phyloP scores from a whole-genome alignment of 1,139 yeast species.

The Magnusiomyces sp. region DNA sequence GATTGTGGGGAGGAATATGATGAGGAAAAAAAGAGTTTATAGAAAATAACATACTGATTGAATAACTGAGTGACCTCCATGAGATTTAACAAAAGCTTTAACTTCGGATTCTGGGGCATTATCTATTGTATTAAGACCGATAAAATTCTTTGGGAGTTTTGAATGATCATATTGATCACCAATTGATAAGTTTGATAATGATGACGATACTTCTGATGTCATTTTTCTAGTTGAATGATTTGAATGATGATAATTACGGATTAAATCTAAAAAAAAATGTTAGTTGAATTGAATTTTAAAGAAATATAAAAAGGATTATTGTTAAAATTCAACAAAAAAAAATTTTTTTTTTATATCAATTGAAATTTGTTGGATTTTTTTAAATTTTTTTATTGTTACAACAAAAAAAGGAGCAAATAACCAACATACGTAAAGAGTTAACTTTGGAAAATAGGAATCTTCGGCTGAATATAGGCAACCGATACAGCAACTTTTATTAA shows the following conservation, averaged over 20 bases:
- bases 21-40: not conserved
- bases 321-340: not conserved
- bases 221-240: too few relatives aligned
- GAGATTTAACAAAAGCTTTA: slow-evolving; percentile 74
- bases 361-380: not conserved
- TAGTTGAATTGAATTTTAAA: not conserved
- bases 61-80: slow-evolving; percentile 94
- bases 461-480: too few relatives aligned
- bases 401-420: too few relatives aligned
- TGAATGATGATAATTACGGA: too few relatives aligned
- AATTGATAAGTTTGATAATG: slow-evolving; percentile 1
- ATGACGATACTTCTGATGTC: not conserved
- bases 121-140: slow-evolving; percentile 69
- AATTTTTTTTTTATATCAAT: not conserved
- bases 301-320: not conserved
- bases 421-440: too few relatives aligned
- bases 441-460: too few relatives aligned
- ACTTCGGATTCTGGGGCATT: slow-evolving; percentile 67
- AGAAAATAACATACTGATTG: slow-evolving; percentile 37
- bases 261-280: not conserved
- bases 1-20: not conserved
- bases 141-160: slow-evolving; percentile 58
- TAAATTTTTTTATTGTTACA: too few relatives aligned
- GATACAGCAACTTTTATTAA: too few relatives aligned
- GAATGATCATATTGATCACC: slow-evolving; percentile 21